Evolutionary conservation across 192 early-diverging fungal species (phyloP).

Genomic region (Linnemannia schmuckeri): DNA sequence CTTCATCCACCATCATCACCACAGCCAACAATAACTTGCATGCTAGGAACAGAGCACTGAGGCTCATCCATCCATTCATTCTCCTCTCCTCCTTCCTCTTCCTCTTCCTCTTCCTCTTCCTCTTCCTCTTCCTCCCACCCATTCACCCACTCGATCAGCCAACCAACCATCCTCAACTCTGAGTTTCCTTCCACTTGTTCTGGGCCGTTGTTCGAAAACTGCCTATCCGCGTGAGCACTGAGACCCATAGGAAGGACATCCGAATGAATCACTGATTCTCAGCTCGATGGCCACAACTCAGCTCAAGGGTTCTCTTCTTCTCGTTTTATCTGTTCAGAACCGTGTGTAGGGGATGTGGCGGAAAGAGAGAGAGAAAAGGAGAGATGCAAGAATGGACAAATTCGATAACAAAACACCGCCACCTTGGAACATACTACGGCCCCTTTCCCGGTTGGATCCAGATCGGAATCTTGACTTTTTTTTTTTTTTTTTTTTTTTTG

Average conservation of each 20-base stretch:
- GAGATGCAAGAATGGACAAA: neutral
- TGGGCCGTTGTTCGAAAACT: neutral
- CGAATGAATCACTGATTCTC: neutral
- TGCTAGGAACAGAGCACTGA: neutral
- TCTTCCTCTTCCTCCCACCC: neutral
- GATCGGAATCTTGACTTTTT: neutral
- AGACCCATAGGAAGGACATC: constrained; percentile 4
- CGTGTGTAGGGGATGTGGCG: neutral
- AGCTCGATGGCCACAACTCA: neutral
- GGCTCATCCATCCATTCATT: neutral
- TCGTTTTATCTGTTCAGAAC: neutral
- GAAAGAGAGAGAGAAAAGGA: neutral
- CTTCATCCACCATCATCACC: neutral
- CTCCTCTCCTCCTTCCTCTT: neutral
- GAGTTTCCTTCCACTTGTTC: neutral
- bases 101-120: neutral
- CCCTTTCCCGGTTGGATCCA: neutral
- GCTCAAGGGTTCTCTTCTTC: neutral
- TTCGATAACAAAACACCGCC: neutral
- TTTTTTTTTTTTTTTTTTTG: neutral
- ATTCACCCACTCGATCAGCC: too few species aligned
- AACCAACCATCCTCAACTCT: too few species aligned
- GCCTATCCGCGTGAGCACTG: constrained; percentile 4
- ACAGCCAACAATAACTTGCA: neutral
- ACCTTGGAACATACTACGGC: neutral